Conservation (phyloP, 495 filamentous ascomycete species). For the Penicillium pulvis region DNA sequence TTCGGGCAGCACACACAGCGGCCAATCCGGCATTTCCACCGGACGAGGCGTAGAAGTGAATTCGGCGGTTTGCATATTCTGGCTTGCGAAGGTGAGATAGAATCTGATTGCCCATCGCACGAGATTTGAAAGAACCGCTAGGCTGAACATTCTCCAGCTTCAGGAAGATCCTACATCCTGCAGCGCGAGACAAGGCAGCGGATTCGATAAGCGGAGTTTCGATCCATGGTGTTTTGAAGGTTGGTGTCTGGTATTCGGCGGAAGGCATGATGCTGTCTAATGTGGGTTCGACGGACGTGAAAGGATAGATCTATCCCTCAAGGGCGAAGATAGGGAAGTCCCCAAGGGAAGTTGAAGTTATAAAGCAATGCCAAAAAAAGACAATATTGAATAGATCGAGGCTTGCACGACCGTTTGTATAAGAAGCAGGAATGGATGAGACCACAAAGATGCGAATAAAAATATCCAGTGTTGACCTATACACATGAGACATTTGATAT, state of each 20-base stretch:
- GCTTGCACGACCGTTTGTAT: not conserved
- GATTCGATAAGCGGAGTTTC: conserved; percentile 75
- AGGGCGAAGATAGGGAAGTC: not conserved
- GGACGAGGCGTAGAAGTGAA: conserved; percentile 85
- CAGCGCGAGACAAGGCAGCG: conserved; percentile 63
- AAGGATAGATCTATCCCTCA: not conserved
- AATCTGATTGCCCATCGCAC: conserved; percentile 82
- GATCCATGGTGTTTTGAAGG: conserved; percentile 61
- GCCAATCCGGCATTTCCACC: conserved; percentile 94
- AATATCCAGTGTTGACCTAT: not conserved
- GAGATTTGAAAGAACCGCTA: conserved; percentile 92
- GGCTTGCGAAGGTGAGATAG: conserved; percentile 55
- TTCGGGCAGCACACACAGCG: conserved; percentile 73
- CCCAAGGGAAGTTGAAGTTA: not conserved
- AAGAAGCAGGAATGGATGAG: not conserved
- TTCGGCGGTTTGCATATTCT: conserved; percentile 34
- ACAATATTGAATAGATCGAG: not conserved
- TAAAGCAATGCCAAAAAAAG: not conserved
- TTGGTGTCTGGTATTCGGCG: conserved; percentile 36
- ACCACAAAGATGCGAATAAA: not conserved
- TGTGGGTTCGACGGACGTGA: conserved; percentile 5
- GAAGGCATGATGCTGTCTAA: conserved; percentile 39
- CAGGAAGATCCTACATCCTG: conserved; percentile 80
- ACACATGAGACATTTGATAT: conserved; percentile 14
- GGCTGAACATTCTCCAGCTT: conserved; percentile 95